Conservation (phyloP, 2,329 filamentous ascomycete genomes). For the Apiospora sp. region DNA sequence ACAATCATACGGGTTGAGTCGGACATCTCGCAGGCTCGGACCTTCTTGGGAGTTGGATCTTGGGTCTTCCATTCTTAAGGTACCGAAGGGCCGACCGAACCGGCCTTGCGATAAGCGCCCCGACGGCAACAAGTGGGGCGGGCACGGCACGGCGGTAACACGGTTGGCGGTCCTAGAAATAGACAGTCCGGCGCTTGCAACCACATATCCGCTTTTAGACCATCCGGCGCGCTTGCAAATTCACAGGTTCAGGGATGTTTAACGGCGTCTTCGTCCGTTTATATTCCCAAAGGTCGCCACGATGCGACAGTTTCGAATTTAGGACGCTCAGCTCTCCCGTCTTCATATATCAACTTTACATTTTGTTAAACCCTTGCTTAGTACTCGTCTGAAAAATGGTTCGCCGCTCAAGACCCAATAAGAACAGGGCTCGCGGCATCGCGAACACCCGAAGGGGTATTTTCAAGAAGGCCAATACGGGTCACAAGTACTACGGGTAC, state of each 20-base stretch:
- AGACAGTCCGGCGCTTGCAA: slow-evolving; percentile 12
- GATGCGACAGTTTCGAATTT: background rate
- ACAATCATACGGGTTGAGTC: slow-evolving; percentile 2
- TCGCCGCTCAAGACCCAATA: slow-evolving; percentile 5
- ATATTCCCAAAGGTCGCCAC: background rate
- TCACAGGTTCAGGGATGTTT: background rate
- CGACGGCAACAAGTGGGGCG: slow-evolving; percentile 6
- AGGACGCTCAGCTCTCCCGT: background rate
- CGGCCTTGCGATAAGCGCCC: slow-evolving; percentile 4
- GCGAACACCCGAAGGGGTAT: slow-evolving; percentile 1
- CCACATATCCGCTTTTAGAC: slow-evolving; percentile 6
- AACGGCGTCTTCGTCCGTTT: slow-evolving; percentile 1
- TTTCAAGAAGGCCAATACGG: slow-evolving; percentile 1
- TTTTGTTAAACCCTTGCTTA: background rate
- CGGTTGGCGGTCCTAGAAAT: background rate
- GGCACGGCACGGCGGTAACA: slow-evolving; percentile 5
- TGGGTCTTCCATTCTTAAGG: slow-evolving; percentile 7
- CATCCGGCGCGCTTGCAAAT: background rate
- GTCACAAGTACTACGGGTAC: slow-evolving; percentile 8
- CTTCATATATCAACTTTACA: background rate
- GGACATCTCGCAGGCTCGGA: slow-evolving; percentile 3
- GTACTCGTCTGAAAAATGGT: background rate
- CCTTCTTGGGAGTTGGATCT: background rate
- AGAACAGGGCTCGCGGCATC: slow-evolving; percentile 5
- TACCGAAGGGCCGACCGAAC: background rate